Conservation (phyloP, 2,329 filamentous ascomycete genomes). For the Talaromyces sp. region DNA sequence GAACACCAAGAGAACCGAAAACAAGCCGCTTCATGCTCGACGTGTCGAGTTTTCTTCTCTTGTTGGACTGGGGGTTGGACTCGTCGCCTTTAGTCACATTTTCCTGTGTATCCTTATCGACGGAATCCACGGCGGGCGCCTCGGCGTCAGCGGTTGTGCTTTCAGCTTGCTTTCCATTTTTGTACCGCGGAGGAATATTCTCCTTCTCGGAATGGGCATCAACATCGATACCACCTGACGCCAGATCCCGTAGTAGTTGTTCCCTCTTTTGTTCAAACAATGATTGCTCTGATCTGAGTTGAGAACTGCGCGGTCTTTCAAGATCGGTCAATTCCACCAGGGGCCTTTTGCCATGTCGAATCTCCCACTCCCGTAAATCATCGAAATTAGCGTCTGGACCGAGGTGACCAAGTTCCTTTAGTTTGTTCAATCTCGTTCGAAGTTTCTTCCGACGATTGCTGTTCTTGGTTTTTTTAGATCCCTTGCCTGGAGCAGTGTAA, state of each 20-base stretch:
- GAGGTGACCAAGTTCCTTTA: conserved; percentile 52
- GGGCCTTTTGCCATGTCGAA: conserved; percentile 19
- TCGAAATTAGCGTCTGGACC: conserved; percentile 45
- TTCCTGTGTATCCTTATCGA: neutral
- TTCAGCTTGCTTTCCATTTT: conserved; percentile 4
- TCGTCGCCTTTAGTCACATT: neutral
- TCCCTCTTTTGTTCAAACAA: conserved; percentile 49
- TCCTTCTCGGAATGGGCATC: conserved; percentile 25
- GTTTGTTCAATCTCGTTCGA: conserved; percentile 43
- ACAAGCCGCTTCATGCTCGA: conserved; percentile 62
- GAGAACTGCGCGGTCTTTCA: conserved; percentile 13
- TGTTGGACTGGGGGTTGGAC: conserved; percentile 14
- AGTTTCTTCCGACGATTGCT: conserved; percentile 53
- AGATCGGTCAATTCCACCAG: conserved; percentile 17
- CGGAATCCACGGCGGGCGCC: neutral
- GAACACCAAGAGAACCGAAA: conserved; percentile 67
- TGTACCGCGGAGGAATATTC: conserved; percentile 19
- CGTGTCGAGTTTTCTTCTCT: conserved; percentile 48
- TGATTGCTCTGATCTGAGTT: conserved; percentile 23
- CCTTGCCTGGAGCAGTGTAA: conserved; percentile 42
- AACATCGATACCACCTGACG: conserved; percentile 49
- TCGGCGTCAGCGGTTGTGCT: neutral
- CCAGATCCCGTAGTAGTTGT: conserved; percentile 48
- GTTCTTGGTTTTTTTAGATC: conserved; percentile 46
- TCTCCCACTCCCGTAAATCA: conserved; percentile 40